phyloP scores from a whole-genome alignment of 2,329 filamentous ascomycete species.

The Coniochaeta sp. region DNA sequence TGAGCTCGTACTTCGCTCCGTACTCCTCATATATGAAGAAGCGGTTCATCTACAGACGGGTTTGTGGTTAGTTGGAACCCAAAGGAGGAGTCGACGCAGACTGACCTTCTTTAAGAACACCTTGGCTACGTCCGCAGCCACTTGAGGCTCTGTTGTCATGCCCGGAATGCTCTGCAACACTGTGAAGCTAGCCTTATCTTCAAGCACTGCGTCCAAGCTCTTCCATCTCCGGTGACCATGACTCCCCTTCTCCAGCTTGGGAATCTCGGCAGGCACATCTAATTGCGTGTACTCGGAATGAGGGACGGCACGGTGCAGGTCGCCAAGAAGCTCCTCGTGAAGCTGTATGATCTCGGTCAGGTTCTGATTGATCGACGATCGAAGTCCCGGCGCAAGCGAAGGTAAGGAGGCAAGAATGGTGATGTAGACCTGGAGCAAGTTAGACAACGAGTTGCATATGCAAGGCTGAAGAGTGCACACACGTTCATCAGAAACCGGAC shows the following conservation, averaged over 20 bases:
- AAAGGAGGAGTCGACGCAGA: neutral
- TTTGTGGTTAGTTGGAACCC: constrained; percentile 3
- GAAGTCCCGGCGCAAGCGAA: constrained; percentile 53
- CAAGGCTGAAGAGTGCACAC: constrained; percentile 20
- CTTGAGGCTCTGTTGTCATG: constrained; percentile 50
- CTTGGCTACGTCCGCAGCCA: constrained; percentile 54
- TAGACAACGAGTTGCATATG: constrained; percentile 1
- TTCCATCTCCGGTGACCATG: constrained; percentile 37
- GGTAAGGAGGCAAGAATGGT: constrained; percentile 68
- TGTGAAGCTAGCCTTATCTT: constrained; percentile 27
- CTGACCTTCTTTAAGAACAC: constrained; percentile 52
- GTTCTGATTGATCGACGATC: constrained; percentile 71
- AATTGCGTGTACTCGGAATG: constrained; percentile 55
- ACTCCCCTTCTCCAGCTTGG: constrained; percentile 10
- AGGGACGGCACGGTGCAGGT: constrained; percentile 65
- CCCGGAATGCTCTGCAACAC: constrained; percentile 41
- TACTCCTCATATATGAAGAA: constrained; percentile 92
- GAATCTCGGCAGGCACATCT: constrained; percentile 19
- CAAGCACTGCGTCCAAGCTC: constrained; percentile 39
- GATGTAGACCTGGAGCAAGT: constrained; percentile 57
- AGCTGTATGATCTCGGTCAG: constrained; percentile 73
- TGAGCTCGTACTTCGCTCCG: constrained; percentile 79
- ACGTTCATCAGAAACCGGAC: constrained; percentile 83
- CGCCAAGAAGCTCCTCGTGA: constrained; percentile 73
- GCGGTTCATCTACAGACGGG: constrained; percentile 58